These are phyloP conservation scores for Aureococcus anophagefferens DNA, from an alignment of 108 stramenopile species.

Conservation along the genomic window DNA sequence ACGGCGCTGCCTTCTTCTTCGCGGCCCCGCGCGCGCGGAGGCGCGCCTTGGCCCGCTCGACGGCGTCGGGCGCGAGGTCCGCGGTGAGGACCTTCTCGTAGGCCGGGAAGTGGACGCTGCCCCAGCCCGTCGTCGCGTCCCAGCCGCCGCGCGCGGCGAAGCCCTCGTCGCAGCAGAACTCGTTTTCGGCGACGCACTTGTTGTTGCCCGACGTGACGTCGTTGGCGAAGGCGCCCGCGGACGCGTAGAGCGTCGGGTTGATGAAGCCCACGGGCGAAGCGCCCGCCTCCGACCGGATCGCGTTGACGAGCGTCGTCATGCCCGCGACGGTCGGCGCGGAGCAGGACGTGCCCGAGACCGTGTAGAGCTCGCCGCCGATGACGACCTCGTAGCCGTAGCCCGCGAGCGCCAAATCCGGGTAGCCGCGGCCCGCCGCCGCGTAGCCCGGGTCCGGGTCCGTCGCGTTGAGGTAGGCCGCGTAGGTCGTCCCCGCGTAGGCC, in stretches of 20 bases:
- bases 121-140: slow-evolving; percentile 10
- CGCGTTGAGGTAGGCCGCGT: not conserved
- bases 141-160: not conserved
- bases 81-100: not conserved
- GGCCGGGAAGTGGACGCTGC: not conserved
- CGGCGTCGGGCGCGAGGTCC: not conserved
- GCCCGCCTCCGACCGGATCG: not conserved
- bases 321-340: slow-evolving; percentile 9
- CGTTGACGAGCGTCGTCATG: slow-evolving; percentile 5
- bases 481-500: not conserved
- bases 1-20: too few species aligned
- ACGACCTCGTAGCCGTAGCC: slow-evolving; percentile 11
- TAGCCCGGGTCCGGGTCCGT: not conserved
- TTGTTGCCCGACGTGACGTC: not conserved
- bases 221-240: not conserved
- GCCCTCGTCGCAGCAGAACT: slow-evolving; percentile 5
- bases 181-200: not conserved
- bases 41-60: too few species aligned
- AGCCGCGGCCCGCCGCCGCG: slow-evolving; percentile 3
- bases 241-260: slow-evolving; percentile 6
- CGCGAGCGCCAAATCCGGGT: slow-evolving; percentile 1
- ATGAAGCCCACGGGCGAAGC: not conserved
- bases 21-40: too few species aligned
- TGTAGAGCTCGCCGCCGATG: not conserved
- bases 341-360: slow-evolving; percentile 8